Base-by-base conservation (phyloP, 345 rosid species). In the Cardamine resedifolia region DNA sequence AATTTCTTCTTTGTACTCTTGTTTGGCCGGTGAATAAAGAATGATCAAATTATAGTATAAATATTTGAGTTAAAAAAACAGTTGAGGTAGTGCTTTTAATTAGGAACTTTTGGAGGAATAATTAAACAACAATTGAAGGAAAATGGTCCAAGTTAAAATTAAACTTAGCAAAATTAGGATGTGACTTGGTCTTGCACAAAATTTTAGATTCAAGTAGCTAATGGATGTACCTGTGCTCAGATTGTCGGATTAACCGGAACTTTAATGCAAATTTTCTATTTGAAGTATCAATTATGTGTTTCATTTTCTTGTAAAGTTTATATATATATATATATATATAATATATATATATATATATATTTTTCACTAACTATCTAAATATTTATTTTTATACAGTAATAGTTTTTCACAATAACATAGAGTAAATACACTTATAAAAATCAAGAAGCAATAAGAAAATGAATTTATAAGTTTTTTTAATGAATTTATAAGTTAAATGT, bases 61-160 rank as follows among this genome's bases (percentile, higher is more conserved):
- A 38, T 50, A 18, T 39, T 16, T 58, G 73, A 49, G 55, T 59
- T 59, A 28, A 67, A 36, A 67, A 31, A 7, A 56, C 10, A 21
- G 14, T 48, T 73, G 58, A 74, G 78, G 78, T 15, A 21, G 47
- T 50, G 78, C 78, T 49, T 58, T 28, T 66, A 47, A 3, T 58
- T 66, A 73, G 77, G 52, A 73, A 66, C 71, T 73, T 64, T 73
- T 56, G 71, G 53, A 58, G 77, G 78, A 58, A 49, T 58, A 16
- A 19, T 18, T 34, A 28, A 56, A 48, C 15, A 73, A 74, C 49
- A 30, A 10, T 44, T 73, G 66, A 58, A 65, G 33, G 60, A 39
- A 38, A 74, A 38, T 48, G 60, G 20, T 58, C 67, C 45, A 11
- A 27, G 18, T 27, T 49, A 19, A 47, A 48, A 27, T 43, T 47